phyloP scores from a whole-genome alignment of 495 filamentous ascomycete species.

The Cercophora scortea region DNA sequence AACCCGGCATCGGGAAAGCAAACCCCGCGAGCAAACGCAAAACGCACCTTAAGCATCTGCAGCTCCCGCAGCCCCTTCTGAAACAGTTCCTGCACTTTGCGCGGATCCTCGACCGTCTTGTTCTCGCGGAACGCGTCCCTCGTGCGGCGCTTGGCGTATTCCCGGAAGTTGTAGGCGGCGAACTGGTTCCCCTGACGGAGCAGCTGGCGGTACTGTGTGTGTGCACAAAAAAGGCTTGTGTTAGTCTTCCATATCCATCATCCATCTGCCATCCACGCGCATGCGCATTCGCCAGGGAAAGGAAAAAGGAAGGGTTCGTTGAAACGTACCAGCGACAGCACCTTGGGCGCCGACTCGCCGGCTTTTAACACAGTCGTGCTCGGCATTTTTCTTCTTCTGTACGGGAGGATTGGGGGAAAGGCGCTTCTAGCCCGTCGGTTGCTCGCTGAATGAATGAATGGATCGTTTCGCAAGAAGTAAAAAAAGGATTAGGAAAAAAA shows the following conservation, averaged over 20 bases:
- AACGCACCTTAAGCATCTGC: conserved; percentile 81
- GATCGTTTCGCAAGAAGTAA: no score
- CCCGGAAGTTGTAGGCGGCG: conserved; percentile 91
- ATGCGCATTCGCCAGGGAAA: not conserved
- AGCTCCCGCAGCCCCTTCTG: conserved; percentile 83
- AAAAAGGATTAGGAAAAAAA: no score
- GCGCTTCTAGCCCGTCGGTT: no score
- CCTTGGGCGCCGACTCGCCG: conserved; percentile 62
- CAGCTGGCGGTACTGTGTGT: conserved; percentile 76
- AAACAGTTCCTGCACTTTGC: conserved; percentile 77
- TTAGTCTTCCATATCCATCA: no score
- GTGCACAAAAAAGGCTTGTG: not conserved
- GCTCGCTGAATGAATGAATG: no score
- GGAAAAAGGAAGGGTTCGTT: not conserved
- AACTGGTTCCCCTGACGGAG: conserved; percentile 83
- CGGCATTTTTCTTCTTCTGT: conserved; percentile 41
- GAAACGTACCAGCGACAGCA: conserved; percentile 63
- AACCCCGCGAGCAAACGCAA: not conserved
- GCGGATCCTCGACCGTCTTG: conserved; percentile 54
- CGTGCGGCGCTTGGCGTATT: conserved; percentile 87
- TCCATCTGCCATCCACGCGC: not conserved
- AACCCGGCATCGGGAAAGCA: not conserved
- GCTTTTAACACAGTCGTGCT: conserved; percentile 41
- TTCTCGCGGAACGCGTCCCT: conserved; percentile 83
- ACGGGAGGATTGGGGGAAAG: not conserved